These are phyloP conservation scores for Diaporthe vaccinii DNA, from an alignment of 2,329 filamentous ascomycete genomes.

Conservation along the genomic window DNA sequence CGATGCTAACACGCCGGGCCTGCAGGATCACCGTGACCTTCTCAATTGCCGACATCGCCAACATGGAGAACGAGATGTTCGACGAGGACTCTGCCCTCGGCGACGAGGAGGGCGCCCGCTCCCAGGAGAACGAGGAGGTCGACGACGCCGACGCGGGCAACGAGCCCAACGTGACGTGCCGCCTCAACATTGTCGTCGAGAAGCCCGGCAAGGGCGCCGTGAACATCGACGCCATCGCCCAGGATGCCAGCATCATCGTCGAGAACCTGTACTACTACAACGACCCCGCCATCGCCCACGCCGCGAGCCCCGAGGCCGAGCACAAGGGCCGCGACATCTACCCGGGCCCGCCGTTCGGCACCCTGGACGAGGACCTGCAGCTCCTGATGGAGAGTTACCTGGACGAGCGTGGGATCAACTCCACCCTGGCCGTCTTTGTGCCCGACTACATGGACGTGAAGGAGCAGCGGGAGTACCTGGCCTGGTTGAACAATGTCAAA, in stretches of 20 bases:
- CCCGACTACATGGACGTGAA: constrained; percentile 98
- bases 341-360: constrained; percentile 91
- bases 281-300: constrained; percentile 82
- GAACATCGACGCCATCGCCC: constrained; percentile 86
- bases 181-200: constrained; percentile 88
- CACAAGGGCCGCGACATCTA: constrained; percentile 85
- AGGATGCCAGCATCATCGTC: constrained; percentile 88
- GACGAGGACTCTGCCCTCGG: constrained; percentile 68
- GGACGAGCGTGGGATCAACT: constrained; percentile 92
- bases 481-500: constrained; percentile 91
- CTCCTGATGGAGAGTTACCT: constrained; percentile 92
- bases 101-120: constrained; percentile 68
- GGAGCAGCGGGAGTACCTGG: constrained; percentile 97
- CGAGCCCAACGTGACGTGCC: constrained; percentile 78
- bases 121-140: constrained; percentile 66
- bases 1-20: constrained; percentile 37
- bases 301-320: constrained; percentile 80
- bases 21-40: constrained; percentile 77
- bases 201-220: constrained; percentile 89
- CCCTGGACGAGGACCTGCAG: constrained; percentile 96
- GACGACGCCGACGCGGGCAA: constrained; percentile 68
- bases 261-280: constrained; percentile 93
- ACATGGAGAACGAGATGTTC: constrained; percentile 69
- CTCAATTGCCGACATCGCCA: constrained; percentile 85
- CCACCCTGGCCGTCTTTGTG: constrained; percentile 87